Conservation (phyloP, 495 filamentous ascomycete species). For the Trichoderma reesei region DNA sequence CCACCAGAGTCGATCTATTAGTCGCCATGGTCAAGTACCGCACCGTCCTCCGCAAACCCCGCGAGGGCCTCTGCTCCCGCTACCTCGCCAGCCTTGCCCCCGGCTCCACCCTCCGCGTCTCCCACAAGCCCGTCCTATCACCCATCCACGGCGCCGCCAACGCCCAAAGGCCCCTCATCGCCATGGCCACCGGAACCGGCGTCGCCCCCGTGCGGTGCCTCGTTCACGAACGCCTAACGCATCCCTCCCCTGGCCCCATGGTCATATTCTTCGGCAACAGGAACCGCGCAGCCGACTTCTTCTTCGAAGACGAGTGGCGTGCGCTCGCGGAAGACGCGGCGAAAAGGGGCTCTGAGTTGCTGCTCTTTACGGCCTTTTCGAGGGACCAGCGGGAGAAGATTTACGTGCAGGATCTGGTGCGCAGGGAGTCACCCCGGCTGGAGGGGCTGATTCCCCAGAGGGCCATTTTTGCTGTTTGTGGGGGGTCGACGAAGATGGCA, state of each 20-base stretch:
- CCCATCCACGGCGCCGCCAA: conserved; percentile 11
- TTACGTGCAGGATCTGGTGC: conserved; percentile 84
- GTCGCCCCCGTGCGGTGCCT: conserved; percentile 80
- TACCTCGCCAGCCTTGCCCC: conserved; percentile 58
- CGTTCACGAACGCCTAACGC: conserved; percentile 51
- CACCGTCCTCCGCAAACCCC: conserved; percentile 74
- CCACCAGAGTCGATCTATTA: conserved; percentile 59
- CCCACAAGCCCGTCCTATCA: conserved; percentile 27
- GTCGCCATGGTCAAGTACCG: conserved; percentile 88
- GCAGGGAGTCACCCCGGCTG: conserved; percentile 47
- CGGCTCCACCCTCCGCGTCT: conserved; percentile 49
- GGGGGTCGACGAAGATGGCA: conserved; percentile 79
- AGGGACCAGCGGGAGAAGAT: conserved; percentile 54
- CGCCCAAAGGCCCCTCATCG: conserved; percentile 48
- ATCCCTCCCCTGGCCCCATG: conserved; percentile 22
- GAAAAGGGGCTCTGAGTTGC: conserved; percentile 19
- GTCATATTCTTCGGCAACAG: conserved; percentile 74
- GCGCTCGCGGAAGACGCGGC: conserved; percentile 17
- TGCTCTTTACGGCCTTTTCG: conserved; percentile 75
- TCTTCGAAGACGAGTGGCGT: conserved; percentile 69
- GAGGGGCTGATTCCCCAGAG: conserved; percentile 40
- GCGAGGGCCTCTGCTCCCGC: conserved; percentile 82
- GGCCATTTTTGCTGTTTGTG: conserved; percentile 59
- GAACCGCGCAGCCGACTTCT: conserved; percentile 62
- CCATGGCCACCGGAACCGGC: conserved; percentile 85